Conservation (phyloP, 371 early-diverging fungal species). For the Mortierella sp. region DNA sequence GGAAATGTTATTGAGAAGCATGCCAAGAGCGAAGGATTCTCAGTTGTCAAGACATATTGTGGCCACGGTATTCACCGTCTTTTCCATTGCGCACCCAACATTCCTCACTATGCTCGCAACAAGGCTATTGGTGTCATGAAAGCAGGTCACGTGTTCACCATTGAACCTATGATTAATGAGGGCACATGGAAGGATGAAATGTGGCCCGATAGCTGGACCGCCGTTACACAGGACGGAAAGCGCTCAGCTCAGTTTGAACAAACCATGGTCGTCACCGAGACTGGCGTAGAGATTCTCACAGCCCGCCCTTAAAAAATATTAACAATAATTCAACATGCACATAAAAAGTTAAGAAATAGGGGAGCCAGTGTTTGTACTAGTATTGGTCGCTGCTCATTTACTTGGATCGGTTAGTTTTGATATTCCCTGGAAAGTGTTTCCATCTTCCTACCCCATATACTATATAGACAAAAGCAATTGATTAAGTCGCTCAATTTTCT, state of each 20-base stretch:
- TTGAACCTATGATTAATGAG: conserved; percentile 97
- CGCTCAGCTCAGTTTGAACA: conserved; percentile 99
- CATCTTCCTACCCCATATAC: too few species aligned
- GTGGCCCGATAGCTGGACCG: conserved; percentile 95
- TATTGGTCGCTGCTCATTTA: too few species aligned
- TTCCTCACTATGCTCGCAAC: conserved; percentile 94
- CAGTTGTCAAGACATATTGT: conserved; percentile 93
- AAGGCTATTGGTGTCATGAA: conserved; percentile 95
- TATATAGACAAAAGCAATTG: too few species aligned
- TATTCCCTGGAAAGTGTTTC: too few species aligned
- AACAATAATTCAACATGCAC: too few species aligned
- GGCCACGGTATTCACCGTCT: conserved; percentile 93
- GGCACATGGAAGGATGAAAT: conserved; percentile 80
- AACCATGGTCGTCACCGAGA: conserved; percentile 93
- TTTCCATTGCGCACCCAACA: conserved; percentile 90
- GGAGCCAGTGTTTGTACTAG: too few species aligned
- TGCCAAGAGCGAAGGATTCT: conserved; percentile 86
- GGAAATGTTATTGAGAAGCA: conserved; percentile 91
- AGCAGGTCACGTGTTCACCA: conserved; percentile 95
- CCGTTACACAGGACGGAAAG: conserved; percentile 93
- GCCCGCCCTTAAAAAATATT: too few species aligned
- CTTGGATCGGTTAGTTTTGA: too few species aligned
- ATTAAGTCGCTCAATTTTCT: too few species aligned
- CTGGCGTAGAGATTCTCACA: conserved; percentile 93
- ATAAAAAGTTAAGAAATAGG: too few species aligned